Conservation (phyloP, 768 basidiomycete species). For the Phanerochaete carnosa region DNA sequence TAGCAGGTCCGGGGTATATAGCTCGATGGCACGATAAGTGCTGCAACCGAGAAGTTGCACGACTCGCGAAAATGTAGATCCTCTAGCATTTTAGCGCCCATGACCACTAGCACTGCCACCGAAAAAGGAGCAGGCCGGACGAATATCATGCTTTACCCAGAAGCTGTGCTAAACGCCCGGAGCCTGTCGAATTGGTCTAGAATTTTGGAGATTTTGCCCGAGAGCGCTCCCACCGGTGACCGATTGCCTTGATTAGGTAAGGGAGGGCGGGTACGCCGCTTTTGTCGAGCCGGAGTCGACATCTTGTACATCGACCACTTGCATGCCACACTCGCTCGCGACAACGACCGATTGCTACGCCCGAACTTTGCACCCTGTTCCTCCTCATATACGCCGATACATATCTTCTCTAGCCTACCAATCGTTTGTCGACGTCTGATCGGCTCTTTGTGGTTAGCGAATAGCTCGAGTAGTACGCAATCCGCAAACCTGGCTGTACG, state of each 20-base stretch:
- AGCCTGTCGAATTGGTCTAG: not conserved
- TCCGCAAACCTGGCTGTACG: not conserved
- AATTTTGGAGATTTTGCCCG: slow-evolving; percentile 1
- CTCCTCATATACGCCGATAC: not conserved
- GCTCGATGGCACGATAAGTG: slow-evolving; percentile 1
- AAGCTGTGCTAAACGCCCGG: not conserved
- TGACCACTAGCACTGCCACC: slow-evolving; percentile 2
- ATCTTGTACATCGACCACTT: slow-evolving; percentile 21
- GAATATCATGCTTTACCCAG: not conserved
- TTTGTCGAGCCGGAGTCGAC: slow-evolving; percentile 19
- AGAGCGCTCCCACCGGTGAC: slow-evolving; percentile 3
- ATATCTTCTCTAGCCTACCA: not conserved
- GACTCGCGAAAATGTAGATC: not conserved
- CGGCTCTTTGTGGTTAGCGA: slow-evolving; percentile 7
- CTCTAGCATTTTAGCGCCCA: not conserved
- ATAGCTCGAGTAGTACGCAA: not conserved
- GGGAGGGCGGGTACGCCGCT: slow-evolving; percentile 6
- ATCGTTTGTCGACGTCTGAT: not conserved
- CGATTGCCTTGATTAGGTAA: slow-evolving; percentile 15
- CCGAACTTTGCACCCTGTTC: not conserved
- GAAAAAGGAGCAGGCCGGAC: not conserved
- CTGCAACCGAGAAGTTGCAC: not conserved
- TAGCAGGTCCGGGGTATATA: slow-evolving; percentile 4
- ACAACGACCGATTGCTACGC: not conserved
- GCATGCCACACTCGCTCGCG: slow-evolving; percentile 17